phyloP scores from a whole-genome alignment of 306 rosid species.

The Medicago truncatula region DNA sequence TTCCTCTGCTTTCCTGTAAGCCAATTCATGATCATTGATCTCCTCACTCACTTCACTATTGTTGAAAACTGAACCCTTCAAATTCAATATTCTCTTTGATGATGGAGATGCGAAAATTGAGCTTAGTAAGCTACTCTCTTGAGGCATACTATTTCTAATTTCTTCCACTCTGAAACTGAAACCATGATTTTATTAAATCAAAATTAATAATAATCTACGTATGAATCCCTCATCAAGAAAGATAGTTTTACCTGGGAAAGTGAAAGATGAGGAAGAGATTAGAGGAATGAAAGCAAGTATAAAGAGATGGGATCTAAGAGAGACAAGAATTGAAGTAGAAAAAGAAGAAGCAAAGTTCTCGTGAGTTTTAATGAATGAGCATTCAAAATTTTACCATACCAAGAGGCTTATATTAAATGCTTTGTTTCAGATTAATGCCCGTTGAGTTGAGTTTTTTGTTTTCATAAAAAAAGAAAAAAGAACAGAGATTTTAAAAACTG shows the following conservation, averaged over 20 bases:
- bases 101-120: constrained; percentile 60
- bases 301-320: constrained; percentile 49
- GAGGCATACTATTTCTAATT: constrained; percentile 59
- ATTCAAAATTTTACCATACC: constrained; percentile 47
- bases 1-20: constrained; percentile 98
- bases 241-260: background rate
- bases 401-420: constrained; percentile 58
- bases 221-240: background rate
- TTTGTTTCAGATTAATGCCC: constrained; percentile 28
- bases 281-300: background rate
- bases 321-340: constrained; percentile 44
- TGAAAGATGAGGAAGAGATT: constrained; percentile 22
- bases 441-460: background rate
- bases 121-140: constrained; percentile 52
- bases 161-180: background rate
- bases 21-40: constrained; percentile 86
- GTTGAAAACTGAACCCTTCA: constrained; percentile 57
- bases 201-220: background rate
- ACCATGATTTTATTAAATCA: background rate
- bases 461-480: background rate
- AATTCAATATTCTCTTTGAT: constrained; percentile 76
- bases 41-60: constrained; percentile 66
- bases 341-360: constrained; percentile 44
- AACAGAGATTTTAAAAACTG: background rate
- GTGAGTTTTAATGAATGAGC: constrained; percentile 54